A percentile compares a stretch with the other conserved stretches of the same genome.
phyloP scores from a whole-genome alignment of 768 basidiomycete genomes.

The Tricholoma furcatifolium region DNA sequence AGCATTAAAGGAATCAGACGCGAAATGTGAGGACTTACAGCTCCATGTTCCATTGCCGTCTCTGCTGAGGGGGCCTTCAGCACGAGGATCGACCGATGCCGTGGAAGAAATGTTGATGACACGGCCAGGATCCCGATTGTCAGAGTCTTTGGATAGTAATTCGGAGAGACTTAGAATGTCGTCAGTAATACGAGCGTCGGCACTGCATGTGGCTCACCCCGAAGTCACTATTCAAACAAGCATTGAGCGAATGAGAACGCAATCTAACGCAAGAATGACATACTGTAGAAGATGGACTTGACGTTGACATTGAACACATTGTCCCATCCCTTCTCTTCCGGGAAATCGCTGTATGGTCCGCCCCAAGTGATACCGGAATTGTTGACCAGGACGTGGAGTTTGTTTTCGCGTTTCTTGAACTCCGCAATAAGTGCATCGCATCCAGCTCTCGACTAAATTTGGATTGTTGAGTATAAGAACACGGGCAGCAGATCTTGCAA shows the following conservation, averaged over 20 bases:
- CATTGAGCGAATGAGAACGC: neutral
- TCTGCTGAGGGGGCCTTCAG: slow-evolving; percentile 50
- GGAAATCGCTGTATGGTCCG: slow-evolving; percentile 63
- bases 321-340: slow-evolving; percentile 86
- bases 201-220: slow-evolving; percentile 30
- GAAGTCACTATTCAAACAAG: slow-evolving; percentile 44
- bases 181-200: neutral
- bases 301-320: slow-evolving; percentile 81
- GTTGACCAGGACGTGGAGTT: slow-evolving; percentile 81
- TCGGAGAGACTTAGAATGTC: slow-evolving; percentile 45
- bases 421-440: slow-evolving; percentile 70
- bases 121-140: slow-evolving; percentile 61
- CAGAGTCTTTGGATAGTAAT: slow-evolving; percentile 64
- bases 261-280: slow-evolving; percentile 23
- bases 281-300: slow-evolving; percentile 82
- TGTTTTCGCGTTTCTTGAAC: slow-evolving; percentile 67
- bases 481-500: neutral
- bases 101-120: slow-evolving; percentile 85
- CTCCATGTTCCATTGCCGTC: slow-evolving; percentile 71
- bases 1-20: slow-evolving; percentile 1
- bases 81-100: slow-evolving; percentile 51
- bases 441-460: slow-evolving; percentile 65
- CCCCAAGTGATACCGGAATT: slow-evolving; percentile 85
- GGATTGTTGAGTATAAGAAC: neutral
- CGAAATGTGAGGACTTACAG: slow-evolving; percentile 48